Percentiles rank a stretch among this genome's conserved stretches.
phyloP scores from a whole-genome alignment of 352 stramenopile species.

The Globisporangium sylvaticum region DNA sequence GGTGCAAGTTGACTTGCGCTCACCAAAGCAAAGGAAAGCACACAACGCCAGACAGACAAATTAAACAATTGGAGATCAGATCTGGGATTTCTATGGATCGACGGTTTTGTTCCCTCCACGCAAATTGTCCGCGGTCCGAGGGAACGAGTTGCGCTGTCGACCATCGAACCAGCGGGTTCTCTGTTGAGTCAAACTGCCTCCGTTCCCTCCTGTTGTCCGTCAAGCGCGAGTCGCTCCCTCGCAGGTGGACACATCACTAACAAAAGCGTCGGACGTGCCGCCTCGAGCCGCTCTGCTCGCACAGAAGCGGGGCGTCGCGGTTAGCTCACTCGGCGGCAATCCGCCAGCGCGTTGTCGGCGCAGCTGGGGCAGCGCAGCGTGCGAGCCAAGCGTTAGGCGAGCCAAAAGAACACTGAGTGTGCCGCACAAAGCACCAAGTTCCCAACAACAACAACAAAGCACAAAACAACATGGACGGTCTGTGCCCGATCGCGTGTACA shows the following conservation, averaged over 20 bases:
- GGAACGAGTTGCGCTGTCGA: not conserved
- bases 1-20: no score
- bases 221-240: not conserved
- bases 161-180: not conserved
- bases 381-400: slow-evolving; percentile 1
- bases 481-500: not conserved
- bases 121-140: slow-evolving; percentile 6
- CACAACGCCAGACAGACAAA: no score
- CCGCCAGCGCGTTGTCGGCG: not conserved
- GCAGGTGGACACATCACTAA: slow-evolving; percentile 7
- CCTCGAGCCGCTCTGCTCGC: not conserved
- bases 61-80: no score
- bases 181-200: not conserved
- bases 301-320: not conserved
- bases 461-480: no score
- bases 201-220: not conserved
- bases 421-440: no score
- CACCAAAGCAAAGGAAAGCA: no score
- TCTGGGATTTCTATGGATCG: not conserved
- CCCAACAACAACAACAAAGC: no score
- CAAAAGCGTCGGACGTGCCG: not conserved
- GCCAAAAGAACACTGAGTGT: no score
- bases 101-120: not conserved
- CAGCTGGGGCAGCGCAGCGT: not conserved
- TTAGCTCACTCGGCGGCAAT: slow-evolving; percentile 1